Evolutionary conservation across 345 rosid genomes (phyloP), one percentile per base, ranked within the genome.

Genomic region (Hibiscus tridactylites): DNA sequence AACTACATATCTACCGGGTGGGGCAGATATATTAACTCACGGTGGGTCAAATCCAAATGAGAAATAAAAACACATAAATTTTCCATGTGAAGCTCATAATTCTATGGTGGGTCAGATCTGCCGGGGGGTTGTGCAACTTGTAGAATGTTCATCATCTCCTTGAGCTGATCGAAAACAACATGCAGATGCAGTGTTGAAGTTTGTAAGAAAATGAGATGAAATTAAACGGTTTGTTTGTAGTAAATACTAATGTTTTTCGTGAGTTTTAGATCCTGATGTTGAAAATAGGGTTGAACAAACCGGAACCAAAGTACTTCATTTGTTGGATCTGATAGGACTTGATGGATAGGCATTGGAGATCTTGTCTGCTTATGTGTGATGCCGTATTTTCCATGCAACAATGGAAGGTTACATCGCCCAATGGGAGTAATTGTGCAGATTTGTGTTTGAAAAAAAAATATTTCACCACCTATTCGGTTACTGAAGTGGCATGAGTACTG

Each of bases 61-160:
- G 39, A 17, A 68, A 3, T 13, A 50, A 15, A 4, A 66, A 53
- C 33, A 56, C 68, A 82, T 64, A 71, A 73, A 61, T 65, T 68
- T 57, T 73, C 66, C 84, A 81, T 77, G 83, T 81, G 81, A 71
- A 77, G 65, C 71, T 76, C 75, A 75, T 74, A 59, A 75, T 71
- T 75, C 70, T 61, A 67, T 66, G 79, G 79, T 75, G 81, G 81
- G 74, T 74, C 83, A 69, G 71, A 57, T 69, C 66, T 73, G 79
- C 70, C 31, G 44, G 53, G 29, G 16, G 46, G 56, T 47, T 62
- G 46, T 42, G 59, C 71, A n/a, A 31, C 9, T 56, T 68, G 62
- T 26, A 16, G 16, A 50, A 33, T 35, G 19, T 35, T 69, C 42
- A 37, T 69, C 42, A 29, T 24, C n/a, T n/a, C 19, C 46, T 15